phyloP scores from a whole-genome alignment of 2,329 filamentous ascomycete genomes.

The Falciphora oryzae region DNA sequence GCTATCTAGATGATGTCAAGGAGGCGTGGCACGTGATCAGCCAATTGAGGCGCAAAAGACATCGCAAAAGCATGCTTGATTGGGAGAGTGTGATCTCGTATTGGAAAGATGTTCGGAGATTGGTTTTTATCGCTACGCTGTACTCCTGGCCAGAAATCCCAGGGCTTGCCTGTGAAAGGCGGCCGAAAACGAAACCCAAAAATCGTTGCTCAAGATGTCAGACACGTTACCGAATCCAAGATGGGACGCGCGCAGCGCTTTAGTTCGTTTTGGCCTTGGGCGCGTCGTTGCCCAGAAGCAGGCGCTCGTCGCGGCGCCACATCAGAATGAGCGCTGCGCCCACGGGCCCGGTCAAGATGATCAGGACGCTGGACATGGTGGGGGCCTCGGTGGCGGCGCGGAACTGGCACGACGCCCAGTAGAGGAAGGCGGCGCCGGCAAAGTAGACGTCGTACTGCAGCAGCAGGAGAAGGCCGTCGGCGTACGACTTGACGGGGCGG shows the following conservation, averaged over 20 bases:
- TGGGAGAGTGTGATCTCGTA: neutral
- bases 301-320: slow-evolving; percentile 8
- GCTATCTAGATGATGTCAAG: neutral
- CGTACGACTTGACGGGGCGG: neutral
- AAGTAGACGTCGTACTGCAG: slow-evolving; percentile 9
- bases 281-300: neutral
- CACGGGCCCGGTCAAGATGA: neutral
- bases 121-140: neutral
- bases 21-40: neutral
- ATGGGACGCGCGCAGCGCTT: neutral
- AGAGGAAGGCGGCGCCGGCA: neutral
- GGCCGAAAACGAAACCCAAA: neutral
- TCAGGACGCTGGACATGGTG: slow-evolving; percentile 6
- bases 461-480: slow-evolving; percentile 1
- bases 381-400: slow-evolving; percentile 3
- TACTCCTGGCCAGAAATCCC: neutral
- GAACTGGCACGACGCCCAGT: slow-evolving; percentile 4
- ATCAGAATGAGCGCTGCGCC: slow-evolving; percentile 6
- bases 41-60: neutral
- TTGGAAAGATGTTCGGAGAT: neutral
- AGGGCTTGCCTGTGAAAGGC: neutral
- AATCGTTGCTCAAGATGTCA: neutral
- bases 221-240: neutral
- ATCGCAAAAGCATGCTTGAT: neutral
- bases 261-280: slow-evolving; percentile 3